Base-by-base conservation (phyloP, 495 filamentous ascomycete species). In the Tuber brumale region DNA sequence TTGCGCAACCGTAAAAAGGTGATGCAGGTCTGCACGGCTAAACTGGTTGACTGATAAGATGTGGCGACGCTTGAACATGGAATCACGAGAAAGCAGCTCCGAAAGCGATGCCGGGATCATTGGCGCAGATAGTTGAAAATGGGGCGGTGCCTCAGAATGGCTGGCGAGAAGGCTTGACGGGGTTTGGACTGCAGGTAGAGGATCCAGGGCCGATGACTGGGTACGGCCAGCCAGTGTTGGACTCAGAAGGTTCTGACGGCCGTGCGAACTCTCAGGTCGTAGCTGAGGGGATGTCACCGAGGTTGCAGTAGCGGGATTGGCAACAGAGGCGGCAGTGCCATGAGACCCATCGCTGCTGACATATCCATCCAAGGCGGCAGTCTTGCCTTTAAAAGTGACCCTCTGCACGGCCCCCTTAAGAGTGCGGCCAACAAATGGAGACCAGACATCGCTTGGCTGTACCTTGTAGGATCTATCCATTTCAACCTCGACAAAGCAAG, bases 1-100 rank as follows among this genome's bases (percentile, higher is more conserved):
- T 82, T 96, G 92, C 1, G 95, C 96, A 66, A 99, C 93, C 31
- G 93, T 94, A 88, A 99, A 98, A 69, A 99, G 90, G 70, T 94
- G 86, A 84, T 97, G 95, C 61, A 99, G 87, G 79, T 99, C 94
- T 42, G 90, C 86, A 31, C 94, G 91, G 70, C 85, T 90, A 87
- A 97, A 97, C 84, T 97, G 91, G 80, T 91, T 91, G 74, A 97
- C 95, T 31, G 94, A 97, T 37, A 97, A 84, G 44, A 99, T 91
- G 82, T 97, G 92, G 75, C 91, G 88, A 76, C 90, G 88, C 83
- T 93, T 96, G 88, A 98, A 97, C 2, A 90, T 87, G 27, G 94
- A 97, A 41, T 87, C 84, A 35, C 88, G 89, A 42, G 91, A 87
- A 23, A 99, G 88, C 70, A 97, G 87, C 72, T 93, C 87, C 23